These are phyloP conservation scores for Yamadazyma philogaea DNA, from an alignment of 805 yeast genomes.

Conservation along the genomic window DNA sequence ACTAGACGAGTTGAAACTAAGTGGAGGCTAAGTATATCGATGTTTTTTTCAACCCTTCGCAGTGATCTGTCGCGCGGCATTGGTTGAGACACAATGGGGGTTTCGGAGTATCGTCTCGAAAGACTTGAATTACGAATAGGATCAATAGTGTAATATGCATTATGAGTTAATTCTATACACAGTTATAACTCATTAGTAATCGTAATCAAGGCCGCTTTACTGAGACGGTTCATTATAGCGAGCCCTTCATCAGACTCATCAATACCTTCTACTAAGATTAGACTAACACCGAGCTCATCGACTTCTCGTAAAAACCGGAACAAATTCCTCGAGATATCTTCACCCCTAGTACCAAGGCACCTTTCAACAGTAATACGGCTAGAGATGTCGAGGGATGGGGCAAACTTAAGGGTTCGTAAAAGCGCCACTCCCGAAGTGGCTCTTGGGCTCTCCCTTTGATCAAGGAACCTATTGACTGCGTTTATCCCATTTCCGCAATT, in stretches of 20 bases:
- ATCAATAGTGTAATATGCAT: too few relatives aligned
- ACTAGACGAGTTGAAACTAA: background rate
- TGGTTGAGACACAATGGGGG: conserved; percentile 1
- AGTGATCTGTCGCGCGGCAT: background rate
- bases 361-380: conserved; percentile 23
- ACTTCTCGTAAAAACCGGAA: conserved; percentile 72
- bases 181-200: conserved; percentile 17
- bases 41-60: background rate
- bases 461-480: conserved; percentile 29
- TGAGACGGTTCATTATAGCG: conserved; percentile 89
- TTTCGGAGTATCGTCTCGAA: too few relatives aligned
- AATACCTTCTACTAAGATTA: conserved; percentile 82
- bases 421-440: conserved; percentile 53
- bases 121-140: too few relatives aligned
- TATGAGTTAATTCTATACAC: background rate
- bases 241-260: conserved; percentile 75
- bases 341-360: conserved; percentile 45
- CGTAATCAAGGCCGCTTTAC: conserved; percentile 72
- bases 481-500: conserved; percentile 44
- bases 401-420: conserved; percentile 42
- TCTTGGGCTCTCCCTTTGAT: conserved; percentile 12
- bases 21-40: background rate
- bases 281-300: conserved; percentile 64
- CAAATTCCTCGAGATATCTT: conserved; percentile 69
- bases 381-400: conserved; percentile 18